Conservation (phyloP, 2,329 filamentous ascomycete genomes). For the Trichoderma sp. region DNA sequence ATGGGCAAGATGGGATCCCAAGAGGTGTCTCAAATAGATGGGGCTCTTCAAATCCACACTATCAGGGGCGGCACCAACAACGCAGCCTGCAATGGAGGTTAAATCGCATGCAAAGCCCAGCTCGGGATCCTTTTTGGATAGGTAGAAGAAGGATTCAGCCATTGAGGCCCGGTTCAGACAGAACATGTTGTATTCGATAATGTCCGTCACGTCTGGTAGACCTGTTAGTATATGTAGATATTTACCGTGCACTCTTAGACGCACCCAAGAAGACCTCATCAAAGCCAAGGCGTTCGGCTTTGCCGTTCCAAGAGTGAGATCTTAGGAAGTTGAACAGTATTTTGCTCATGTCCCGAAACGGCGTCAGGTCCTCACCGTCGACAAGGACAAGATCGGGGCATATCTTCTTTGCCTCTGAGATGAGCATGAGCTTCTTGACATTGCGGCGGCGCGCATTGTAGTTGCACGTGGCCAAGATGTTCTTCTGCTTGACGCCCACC, state of each 20-base stretch:
- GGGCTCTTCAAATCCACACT: conserved; percentile 34
- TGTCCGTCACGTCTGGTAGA: conserved; percentile 76
- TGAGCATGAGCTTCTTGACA: conserved; percentile 79
- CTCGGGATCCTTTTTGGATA: conserved; percentile 71
- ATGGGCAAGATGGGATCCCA: conserved; percentile 79
- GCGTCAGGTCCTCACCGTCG: conserved; percentile 80
- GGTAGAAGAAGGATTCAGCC: conserved; percentile 72
- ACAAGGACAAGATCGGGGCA: conserved; percentile 85
- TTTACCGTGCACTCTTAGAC: conserved; percentile 11
- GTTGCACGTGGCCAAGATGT: conserved; percentile 90
- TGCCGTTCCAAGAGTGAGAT: conserved; percentile 72
- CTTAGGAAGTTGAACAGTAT: conserved; percentile 70
- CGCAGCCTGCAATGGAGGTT: conserved; percentile 61
- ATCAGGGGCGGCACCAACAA: conserved; percentile 36
- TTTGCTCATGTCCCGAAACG: conserved; percentile 85
- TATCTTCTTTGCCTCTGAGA: conserved; percentile 73
- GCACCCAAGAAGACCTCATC: conserved; percentile 70
- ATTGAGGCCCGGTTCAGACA: conserved; percentile 67
- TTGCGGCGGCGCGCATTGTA: conserved; percentile 79
- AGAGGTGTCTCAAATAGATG: conserved; percentile 60
- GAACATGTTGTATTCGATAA: conserved; percentile 76
- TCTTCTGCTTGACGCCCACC: conserved; percentile 87
- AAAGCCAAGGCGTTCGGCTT: conserved; percentile 79
- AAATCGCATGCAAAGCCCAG: conserved; percentile 80
- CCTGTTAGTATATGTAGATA: background rate